Evolutionary conservation across 495 filamentous ascomycete species (phyloP), one percentile per base, ranked within the genome.

Genomic region (Pseudomonodictys pantanalensis): DNA sequence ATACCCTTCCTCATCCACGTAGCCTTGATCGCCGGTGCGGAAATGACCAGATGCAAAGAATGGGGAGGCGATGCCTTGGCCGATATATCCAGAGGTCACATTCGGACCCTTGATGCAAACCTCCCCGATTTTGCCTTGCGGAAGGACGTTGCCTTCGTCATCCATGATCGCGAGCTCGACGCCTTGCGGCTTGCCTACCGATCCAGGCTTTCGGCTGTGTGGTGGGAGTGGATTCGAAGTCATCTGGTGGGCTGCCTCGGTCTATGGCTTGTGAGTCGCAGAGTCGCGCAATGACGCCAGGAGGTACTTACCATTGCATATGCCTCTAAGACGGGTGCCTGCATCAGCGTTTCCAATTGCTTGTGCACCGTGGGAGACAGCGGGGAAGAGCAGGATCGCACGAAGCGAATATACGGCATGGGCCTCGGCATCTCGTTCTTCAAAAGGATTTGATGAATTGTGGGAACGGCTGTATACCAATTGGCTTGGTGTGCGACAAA

Each of bases 1-100:
- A 55, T 90, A 91, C 17, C 86, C 86, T 53, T 90, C 83, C 7
- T 51, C 44, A 65, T 82, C 80, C 15, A 81, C 55, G 30, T 71
- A 70, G 4, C 78, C 78, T 25, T 77, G 66, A 58, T 81, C 78
- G 25, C 78, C 78, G 28, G 77, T 79, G 25, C 78, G 73, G 42
- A 80, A 79, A 69, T 71, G 79, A 8, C 77, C 78, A 26, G 69
- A 57, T 9, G 51, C 39, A 47, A 64, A 71, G 50, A 81, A 78
- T 9, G 71, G 62, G 6, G 68, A 71, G 23, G 50, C 72, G 43
- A 60, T 60, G 0, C 49, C 49, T 22, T 46, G 17, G 18, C 50
- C 50, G 17, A 60, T 53, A 17, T 60, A 60, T 1, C 57, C 57
- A 15, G 48, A 53, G 9, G 57, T 60, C 22, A 60, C 57, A 35